phyloP scores from a whole-genome alignment of 345 rosid species.

The Aurinia saxatilis region DNA sequence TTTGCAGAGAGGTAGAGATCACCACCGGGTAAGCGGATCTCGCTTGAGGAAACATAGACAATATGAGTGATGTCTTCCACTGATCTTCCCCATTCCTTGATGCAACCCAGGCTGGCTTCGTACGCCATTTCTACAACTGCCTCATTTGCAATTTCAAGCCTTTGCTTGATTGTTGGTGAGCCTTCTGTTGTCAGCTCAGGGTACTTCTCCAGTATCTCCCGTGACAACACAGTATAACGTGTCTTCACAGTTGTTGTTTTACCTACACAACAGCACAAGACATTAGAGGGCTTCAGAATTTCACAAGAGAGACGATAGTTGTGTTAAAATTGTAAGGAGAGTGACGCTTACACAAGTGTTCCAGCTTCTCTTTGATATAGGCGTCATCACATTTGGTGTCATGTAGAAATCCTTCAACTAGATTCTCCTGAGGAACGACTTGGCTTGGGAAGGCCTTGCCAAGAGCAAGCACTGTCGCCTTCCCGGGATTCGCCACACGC shows the following conservation, averaged over 20 bases:
- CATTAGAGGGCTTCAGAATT: neutral
- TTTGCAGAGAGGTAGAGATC: conserved; percentile 66
- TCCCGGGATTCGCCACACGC: conserved; percentile 59
- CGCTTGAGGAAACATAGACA: conserved; percentile 91
- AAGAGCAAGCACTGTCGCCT: conserved; percentile 82
- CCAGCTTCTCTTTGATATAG: conserved; percentile 70
- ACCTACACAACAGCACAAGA: conserved; percentile 40
- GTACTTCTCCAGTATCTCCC: conserved; percentile 69
- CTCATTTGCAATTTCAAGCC: conserved; percentile 82
- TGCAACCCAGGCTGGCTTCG: conserved; percentile 73
- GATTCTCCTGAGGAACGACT: conserved; percentile 67
- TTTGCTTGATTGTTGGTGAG: conserved; percentile 66
- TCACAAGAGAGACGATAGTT: neutral
- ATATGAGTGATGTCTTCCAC: conserved; percentile 75
- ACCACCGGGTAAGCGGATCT: conserved; percentile 88
- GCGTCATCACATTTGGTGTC: conserved; percentile 79
- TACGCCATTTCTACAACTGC: conserved; percentile 84
- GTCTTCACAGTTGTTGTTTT: conserved; percentile 94
- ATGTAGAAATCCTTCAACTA: conserved; percentile 81
- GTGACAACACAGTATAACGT: conserved; percentile 80
- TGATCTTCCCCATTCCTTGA: conserved; percentile 81
- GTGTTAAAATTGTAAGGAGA: neutral
- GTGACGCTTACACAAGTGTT: conserved; percentile 65
- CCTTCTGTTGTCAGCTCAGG: conserved; percentile 86
- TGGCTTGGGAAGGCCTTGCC: conserved; percentile 92